These are phyloP conservation scores for Neurospora pannonica DNA, from an alignment of 495 filamentous ascomycete genomes.

Conservation along the genomic window DNA sequence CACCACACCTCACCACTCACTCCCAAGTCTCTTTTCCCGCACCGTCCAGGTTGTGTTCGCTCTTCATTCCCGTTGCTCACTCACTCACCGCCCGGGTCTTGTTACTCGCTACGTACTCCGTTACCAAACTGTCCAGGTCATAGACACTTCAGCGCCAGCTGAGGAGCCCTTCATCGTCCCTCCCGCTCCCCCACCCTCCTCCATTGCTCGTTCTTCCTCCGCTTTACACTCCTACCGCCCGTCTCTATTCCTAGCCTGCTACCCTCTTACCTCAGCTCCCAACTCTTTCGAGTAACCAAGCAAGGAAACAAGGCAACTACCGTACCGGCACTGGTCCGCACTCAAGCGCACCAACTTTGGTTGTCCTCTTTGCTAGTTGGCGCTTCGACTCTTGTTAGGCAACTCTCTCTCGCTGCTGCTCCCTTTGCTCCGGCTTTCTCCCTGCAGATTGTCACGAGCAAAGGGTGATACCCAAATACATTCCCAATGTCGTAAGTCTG, in stretches of 20 bases:
- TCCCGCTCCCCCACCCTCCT: not conserved
- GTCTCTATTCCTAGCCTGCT: not conserved
- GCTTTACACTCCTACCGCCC: not conserved
- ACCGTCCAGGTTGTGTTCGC: not conserved
- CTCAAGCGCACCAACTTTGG: not conserved
- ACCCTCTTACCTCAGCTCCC: not conserved
- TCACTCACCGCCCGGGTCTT: not conserved
- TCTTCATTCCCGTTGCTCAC: not conserved
- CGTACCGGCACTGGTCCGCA: not conserved
- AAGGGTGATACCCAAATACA: constrained; percentile 27
- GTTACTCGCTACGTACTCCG: not conserved
- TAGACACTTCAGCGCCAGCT: not conserved
- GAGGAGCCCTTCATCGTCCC: not conserved
- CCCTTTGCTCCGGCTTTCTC: constrained; percentile 30
- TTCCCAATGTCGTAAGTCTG: constrained; percentile 43
- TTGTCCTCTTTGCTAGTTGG: not conserved
- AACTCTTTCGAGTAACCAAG: not conserved
- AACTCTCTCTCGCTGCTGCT: not conserved
- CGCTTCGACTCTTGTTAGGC: not conserved
- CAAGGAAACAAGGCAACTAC: not conserved
- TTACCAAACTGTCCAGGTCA: not conserved
- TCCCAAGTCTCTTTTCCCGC: not conserved
- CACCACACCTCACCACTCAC: not conserved
- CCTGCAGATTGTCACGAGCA: constrained; percentile 30
- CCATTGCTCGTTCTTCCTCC: not conserved